Base-by-base conservation (phyloP, 768 basidiomycete genomes). In the Calocybe indica region DNA sequence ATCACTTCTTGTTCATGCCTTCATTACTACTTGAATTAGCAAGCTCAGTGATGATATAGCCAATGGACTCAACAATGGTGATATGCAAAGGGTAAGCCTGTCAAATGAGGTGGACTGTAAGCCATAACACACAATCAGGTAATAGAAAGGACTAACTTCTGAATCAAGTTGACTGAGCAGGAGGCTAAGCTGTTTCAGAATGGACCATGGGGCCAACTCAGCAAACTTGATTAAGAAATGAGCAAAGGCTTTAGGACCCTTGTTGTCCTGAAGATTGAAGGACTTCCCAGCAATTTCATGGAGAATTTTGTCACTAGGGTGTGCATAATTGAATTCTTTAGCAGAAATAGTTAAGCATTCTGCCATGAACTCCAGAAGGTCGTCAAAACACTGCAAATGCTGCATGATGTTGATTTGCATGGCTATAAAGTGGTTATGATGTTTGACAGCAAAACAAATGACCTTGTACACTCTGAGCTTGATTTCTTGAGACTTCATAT, bases 41-140 rank as follows among this genome's bases (percentile, higher is more conserved):
- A 10, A 97, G 78, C 53, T 97, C 90, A 37, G 75, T 73, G 59
- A 98, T 92, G 51, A 98, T 79, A 49, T 74, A 71, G 5, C 91
- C 92, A 35, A 98, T 80, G 49, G 94, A 78, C 61, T 98, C 95
- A 43, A 99, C 80, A 47, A 99, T 75, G 1, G 92, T 91, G 71
- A 92, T 87, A 36, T 96, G 91, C 83, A 99, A 93, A 0, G 93
- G 90, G 60, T 98, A 96, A 0, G 93, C 85, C 92, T 96, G 56
- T 14, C 8, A 32, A 15, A 51, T 13, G 49, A 41, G 45, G 40
- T 5, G 48, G 12, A 8, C 7, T 34, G 45, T 29, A 7, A 35
- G 41, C n/a, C n/a, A n/a, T n/a, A n/a, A n/a, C n/a, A n/a, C n/a
- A n/a, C 22, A 12, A 48, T 7, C 6, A 39, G 37, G 2, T n/a